These are phyloP conservation scores for Leccinum olivaceopallidum DNA, from an alignment of 768 basidiomycete genomes.

Conservation along the genomic window DNA sequence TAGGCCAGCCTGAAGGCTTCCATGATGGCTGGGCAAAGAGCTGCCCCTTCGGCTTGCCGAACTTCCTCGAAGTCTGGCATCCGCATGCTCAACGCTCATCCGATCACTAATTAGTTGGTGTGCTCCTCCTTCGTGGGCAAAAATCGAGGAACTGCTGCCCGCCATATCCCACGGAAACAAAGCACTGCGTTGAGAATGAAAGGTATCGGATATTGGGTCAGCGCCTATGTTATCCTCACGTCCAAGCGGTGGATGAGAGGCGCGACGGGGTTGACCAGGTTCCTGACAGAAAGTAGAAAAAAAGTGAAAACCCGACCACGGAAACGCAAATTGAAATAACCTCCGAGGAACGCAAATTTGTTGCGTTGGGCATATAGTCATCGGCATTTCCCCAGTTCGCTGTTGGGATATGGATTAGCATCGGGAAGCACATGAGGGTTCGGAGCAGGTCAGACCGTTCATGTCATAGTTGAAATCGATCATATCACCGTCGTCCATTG, in stretches of 20 bases:
- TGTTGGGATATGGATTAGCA: slow-evolving; percentile 16
- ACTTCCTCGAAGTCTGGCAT: slow-evolving; percentile 53
- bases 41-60: slow-evolving; percentile 59
- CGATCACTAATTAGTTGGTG: slow-evolving; percentile 42
- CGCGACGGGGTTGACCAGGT: slow-evolving; percentile 81
- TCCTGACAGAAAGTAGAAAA: slow-evolving; percentile 48
- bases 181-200: slow-evolving; percentile 63
- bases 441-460: slow-evolving; percentile 19
- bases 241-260: slow-evolving; percentile 55
- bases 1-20: slow-evolving; percentile 41
- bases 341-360: slow-evolving; percentile 57
- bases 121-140: slow-evolving; percentile 37
- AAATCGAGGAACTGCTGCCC: slow-evolving; percentile 58
- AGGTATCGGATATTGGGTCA: slow-evolving; percentile 40
- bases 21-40: slow-evolving; percentile 52
- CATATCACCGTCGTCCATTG: slow-evolving; percentile 13
- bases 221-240: slow-evolving; percentile 51
- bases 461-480: slow-evolving; percentile 27
- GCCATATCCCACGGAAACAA: slow-evolving; percentile 87
- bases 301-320: slow-evolving; percentile 13
- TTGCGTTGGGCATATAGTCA: slow-evolving; percentile 19
- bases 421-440: slow-evolving; percentile 2
- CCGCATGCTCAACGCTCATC: slow-evolving; percentile 51
- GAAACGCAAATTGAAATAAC: slow-evolving; percentile 37
- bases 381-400: slow-evolving; percentile 23